Evolutionary conservation across 768 basidiomycete species (phyloP), one percentile per base, ranked within the genome.

Genomic region (Clitopilus passeckerianus): DNA sequence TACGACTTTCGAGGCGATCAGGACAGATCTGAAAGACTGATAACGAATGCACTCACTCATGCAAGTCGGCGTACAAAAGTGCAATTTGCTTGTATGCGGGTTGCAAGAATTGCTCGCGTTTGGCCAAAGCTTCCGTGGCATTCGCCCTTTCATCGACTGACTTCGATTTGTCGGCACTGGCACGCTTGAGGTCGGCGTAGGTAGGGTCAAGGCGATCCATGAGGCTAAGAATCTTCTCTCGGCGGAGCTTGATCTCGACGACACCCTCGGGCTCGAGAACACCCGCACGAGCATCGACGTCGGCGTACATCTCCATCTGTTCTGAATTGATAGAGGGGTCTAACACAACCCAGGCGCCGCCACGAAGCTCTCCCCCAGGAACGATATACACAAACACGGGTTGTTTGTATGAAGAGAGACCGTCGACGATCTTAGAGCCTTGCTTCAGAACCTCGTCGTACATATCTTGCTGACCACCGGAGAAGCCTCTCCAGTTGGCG

Each of bases 401-500:
- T 66, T 96, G 93, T 74, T 93, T 98, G 82, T 97, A 99, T 70
- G 85, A 89, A 57, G 94, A 95, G 41, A 99, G 83, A 52, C 97
- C 97, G 71, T 99, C 97, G 72, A 99, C 97, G 64, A 99, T 99
- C 77, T 96, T 98, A 16, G 95, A 91, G 43, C 95, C 95, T 72
- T 98, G 93, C 75, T 98, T 98, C 68, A 98, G 80, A 59, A 98
- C 85, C 71, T 96, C 95, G 74, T 98, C 95, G 68, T 94, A 96
- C 95, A 98, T 98, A 73, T 98, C 95, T 74, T 97, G 95, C 74
- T 98, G 95, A 63, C 97, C 97, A 63, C 97, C 97, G 20, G 97
- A 99, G 87, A 99, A 99, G 23, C 97, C 97, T 79, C 97, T 91
- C 95, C 97, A 98, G 80, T 99, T 99, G 57, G 97, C 97, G 69